phyloP scores from a whole-genome alignment of 768 basidiomycete species.

The Amanita inopinata region DNA sequence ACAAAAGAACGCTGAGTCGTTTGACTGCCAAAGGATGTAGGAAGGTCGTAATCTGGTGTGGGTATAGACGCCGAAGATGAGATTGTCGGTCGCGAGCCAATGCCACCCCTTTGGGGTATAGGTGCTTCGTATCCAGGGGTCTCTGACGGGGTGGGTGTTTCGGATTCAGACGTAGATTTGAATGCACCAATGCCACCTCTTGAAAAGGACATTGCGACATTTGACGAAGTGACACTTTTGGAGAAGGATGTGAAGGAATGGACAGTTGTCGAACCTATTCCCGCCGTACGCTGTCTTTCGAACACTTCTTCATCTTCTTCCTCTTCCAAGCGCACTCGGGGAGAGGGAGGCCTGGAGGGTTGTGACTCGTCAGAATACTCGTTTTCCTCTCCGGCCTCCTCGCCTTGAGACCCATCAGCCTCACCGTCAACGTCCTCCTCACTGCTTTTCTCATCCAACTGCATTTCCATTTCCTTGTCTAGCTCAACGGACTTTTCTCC shows the following conservation, averaged over 20 bases:
- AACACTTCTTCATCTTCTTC: constrained; percentile 33
- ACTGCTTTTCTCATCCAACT: constrained; percentile 22
- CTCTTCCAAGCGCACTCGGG: constrained; percentile 41
- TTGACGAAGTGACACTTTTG: constrained; percentile 10
- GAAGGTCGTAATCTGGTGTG: constrained; percentile 19
- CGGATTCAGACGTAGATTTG: constrained; percentile 8
- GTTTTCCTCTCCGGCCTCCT: constrained; percentile 28
- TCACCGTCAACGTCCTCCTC: constrained; percentile 29
- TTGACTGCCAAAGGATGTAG: constrained; percentile 31
- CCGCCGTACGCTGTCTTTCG: constrained; percentile 30
- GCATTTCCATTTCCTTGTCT: constrained; percentile 26
- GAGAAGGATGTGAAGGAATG: constrained; percentile 24
- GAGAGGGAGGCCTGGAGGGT: constrained; percentile 45
- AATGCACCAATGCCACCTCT: constrained; percentile 22
- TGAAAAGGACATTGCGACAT: constrained; percentile 24
- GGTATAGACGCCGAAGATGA: constrained; percentile 15
- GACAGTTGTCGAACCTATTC: constrained; percentile 22
- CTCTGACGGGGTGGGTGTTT: constrained; percentile 10
- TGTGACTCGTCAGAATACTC: constrained; percentile 37
- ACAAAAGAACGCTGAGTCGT: constrained; percentile 32
- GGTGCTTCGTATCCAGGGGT: constrained; percentile 4
- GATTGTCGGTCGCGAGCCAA: constrained; percentile 7
- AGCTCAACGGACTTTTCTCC: constrained; percentile 42
- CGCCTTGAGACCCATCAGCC: constrained; percentile 25
- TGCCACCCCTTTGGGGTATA: constrained; percentile 8